Base-by-base conservation (phyloP, 1,284 basidiomycete species). In the Cutaneotrichosporon dermatis region DNA sequence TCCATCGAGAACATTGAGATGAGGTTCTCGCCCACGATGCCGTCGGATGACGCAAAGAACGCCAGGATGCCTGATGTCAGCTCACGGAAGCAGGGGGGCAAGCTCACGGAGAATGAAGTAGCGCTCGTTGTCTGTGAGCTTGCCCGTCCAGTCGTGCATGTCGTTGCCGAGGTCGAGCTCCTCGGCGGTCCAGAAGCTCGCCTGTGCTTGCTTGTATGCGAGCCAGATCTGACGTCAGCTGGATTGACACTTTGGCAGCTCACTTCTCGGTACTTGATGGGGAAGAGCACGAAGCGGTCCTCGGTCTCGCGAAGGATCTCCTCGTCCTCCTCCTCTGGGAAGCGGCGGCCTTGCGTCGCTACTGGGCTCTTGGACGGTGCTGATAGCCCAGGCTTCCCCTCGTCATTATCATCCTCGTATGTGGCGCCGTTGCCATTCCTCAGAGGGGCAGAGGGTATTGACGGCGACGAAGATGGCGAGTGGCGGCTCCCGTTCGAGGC, bases 151-250 rank as follows among this genome's bases (percentile, higher is more conserved):
- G 80, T 94, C 91, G 62, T 85, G 83, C 51, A 90, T 69, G 69
- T 98, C 93, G 70, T 93, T 88, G 11, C 89, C 90, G 3, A 97
- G 85, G 73, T 97, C 91, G 80, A 97, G 90, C 80, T 97, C 93
- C 75, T 97, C 94, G 0, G 92, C 91, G 0, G 92, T 97, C 94
- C 93, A 98, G 80, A 82, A 69, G 35, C 68, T 69, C 25, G 78
- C 79, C 64, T 79, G 75, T 4, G 73, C 72, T 66, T 90, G 89
- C 80, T 94, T 95, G 82, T 95, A 95, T 83, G 92, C 89, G 73
- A 87, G 84, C 92, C 92, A 95, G 69, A 95, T 94, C 90, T 94
- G 58, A 6, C 44, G 53, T 54, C 36, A 54, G 53, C 43, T 46
- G 11, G n/a, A n/a, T n/a, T n/a, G n/a, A n/a, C n/a, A n/a, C n/a